Base-by-base conservation (phyloP, 345 rosid species). In the Turnera subulata region DNA sequence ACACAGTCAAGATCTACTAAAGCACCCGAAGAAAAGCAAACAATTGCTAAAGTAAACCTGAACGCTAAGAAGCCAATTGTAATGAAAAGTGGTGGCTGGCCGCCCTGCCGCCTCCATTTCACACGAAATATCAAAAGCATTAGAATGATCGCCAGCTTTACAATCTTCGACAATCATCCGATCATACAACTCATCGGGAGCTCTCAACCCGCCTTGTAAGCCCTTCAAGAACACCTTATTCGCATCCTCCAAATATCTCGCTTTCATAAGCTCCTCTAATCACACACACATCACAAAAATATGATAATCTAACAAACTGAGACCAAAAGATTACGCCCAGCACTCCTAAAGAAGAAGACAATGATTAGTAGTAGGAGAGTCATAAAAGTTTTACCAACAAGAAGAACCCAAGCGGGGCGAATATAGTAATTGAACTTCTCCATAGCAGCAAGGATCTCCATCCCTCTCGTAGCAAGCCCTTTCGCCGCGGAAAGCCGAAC, bases 101-200 rank as follows among this genome's bases (percentile, higher is more conserved):
- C 96, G 72, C 35, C 98, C 98, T 20, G 96, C 95, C 11, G 95
- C 93, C 64, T 92, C 98, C 98, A 92, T 92, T 72, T 86, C 95
- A 35, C 89, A 92, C 19, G 93, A 79, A 23, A 92, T 86, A 25
- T 92, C 96, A 49, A 92, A 71, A 51, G 95, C 98, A 71, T 92
- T 92, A 17, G 98, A 89, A 73, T 92, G 98, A 67, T 92, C 98
- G 33, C 96, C 96, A 48, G 69, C 89, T 73, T 83, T 89, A 66
- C 98, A 92, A 48, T 89, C 96, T 74, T 86, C 96, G 52, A 71
- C 82, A 69, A 92, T 92, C 79, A 92, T 71, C 53, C 77, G 55
- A 80, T 92, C 98, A 66, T 92, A 92, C 11, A 92, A 77, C 71
- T 78, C 78, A 70, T 89, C 83, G 0, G 93, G 89, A 64, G 95